Evolutionary conservation across 805 yeast species (phyloP).

Genomic region (Wickerhamomyces mucosus): DNA sequence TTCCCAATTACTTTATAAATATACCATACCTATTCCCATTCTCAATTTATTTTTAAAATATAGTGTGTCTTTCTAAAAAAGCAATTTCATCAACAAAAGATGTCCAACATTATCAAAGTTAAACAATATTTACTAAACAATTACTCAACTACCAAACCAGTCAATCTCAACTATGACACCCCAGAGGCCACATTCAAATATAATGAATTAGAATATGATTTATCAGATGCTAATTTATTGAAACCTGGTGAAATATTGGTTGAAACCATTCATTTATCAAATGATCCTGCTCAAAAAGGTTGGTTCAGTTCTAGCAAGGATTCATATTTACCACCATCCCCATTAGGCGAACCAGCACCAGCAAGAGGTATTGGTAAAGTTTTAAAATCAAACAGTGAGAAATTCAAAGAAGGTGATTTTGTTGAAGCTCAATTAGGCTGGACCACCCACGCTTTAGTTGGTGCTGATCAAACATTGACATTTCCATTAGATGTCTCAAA

Average conservation of each 20-base stretch:
- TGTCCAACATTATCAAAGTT: constrained; percentile 10
- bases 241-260: constrained; percentile 33
- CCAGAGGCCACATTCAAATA: constrained; percentile 23
- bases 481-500: constrained; percentile 7
- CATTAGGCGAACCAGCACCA: constrained; percentile 32
- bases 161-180: constrained; percentile 16
- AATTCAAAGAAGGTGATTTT: constrained; percentile 32
- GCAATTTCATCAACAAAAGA: not conserved
- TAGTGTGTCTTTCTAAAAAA: no score
- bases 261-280: constrained; percentile 37
- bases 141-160: constrained; percentile 15
- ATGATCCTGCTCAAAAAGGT: constrained; percentile 56
- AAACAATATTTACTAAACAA: constrained; percentile 24
- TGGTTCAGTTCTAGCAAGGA: constrained; percentile 32
- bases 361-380: constrained; percentile 45
- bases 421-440: constrained; percentile 32
- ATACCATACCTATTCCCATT: no score
- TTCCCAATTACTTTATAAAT: no score
- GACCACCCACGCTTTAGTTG: constrained; percentile 36
- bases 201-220: constrained; percentile 11
- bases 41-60: no score
- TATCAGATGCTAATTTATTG: constrained; percentile 14
- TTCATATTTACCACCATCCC: constrained; percentile 21
- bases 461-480: constrained; percentile 1
- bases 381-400: constrained; percentile 32